phyloP scores from a whole-genome alignment of 768 basidiomycete genomes.

The Auriscalpium microsporum region DNA sequence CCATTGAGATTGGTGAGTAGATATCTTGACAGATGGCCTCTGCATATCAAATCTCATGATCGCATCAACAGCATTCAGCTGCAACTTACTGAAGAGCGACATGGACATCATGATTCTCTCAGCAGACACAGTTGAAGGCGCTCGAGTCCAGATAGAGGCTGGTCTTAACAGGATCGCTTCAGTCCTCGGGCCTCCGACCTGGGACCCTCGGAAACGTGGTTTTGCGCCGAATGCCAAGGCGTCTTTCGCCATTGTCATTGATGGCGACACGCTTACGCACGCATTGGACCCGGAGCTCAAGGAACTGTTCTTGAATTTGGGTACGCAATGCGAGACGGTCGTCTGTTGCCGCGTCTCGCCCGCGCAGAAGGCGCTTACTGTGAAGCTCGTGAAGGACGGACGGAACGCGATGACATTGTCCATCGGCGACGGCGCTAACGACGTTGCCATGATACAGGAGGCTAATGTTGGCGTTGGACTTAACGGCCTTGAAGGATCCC shows the following conservation, averaged over 20 bases:
- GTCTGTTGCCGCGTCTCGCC: constrained; percentile 98
- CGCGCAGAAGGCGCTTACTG: constrained; percentile 95
- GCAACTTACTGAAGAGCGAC: constrained; percentile 86
- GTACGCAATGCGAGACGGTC: constrained; percentile 95
- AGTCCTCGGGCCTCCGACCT: constrained; percentile 64
- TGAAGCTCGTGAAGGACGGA: constrained; percentile 93
- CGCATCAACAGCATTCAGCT: constrained; percentile 56
- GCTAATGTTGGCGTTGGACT: constrained; percentile 97
- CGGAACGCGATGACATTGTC: constrained; percentile 93
- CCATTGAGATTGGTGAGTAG: constrained; percentile 79
- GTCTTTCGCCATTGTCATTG: constrained; percentile 91
- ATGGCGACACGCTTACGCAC: constrained; percentile 84
- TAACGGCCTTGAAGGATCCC: constrained; percentile 90
- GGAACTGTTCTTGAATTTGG: constrained; percentile 80
- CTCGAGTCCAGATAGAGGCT: constrained; percentile 82
- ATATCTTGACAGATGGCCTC: background rate
- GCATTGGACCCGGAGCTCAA: constrained; percentile 75
- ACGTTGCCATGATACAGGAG: constrained; percentile 99
- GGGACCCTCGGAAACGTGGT: constrained; percentile 52
- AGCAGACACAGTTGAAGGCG: constrained; percentile 63
- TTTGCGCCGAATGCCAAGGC: constrained; percentile 58
- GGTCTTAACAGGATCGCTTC: constrained; percentile 93
- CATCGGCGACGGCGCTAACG: constrained; percentile 96
- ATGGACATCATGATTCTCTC: constrained; percentile 99
- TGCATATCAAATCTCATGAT: background rate